These are phyloP conservation scores for Tylopilus subfusipes DNA, from an alignment of 768 basidiomycete species.

Conservation along the genomic window DNA sequence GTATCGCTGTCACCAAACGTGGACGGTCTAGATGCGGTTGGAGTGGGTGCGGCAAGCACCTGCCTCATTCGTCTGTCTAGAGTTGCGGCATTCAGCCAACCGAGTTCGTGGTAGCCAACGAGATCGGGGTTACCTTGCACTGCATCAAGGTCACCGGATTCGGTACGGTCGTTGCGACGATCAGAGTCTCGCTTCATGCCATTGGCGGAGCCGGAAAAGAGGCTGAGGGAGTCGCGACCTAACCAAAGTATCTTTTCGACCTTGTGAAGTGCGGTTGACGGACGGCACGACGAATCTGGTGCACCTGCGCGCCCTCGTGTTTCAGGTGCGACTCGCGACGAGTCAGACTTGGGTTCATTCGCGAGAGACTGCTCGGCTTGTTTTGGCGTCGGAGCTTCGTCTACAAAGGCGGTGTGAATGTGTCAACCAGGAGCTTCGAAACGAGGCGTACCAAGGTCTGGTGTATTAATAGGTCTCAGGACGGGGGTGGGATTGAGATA, in stretches of 20 bases:
- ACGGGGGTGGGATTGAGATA: conserved; percentile 38
- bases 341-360: background rate
- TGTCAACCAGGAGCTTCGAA: background rate
- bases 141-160: conserved; percentile 15
- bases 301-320: background rate
- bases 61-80: conserved; percentile 21
- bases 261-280: conserved; percentile 28
- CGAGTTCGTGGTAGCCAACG: background rate
- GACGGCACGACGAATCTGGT: conserved; percentile 17
- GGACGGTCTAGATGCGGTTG: conserved; percentile 11
- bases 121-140: conserved; percentile 22
- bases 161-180: conserved; percentile 17
- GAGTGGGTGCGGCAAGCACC: background rate
- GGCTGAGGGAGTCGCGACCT: conserved; percentile 28
- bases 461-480: conserved; percentile 7
- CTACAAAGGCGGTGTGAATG: conserved; percentile 7
- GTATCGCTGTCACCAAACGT: conserved; percentile 21
- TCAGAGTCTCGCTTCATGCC: conserved; percentile 11
- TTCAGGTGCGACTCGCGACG: conserved; percentile 8
- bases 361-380: background rate
- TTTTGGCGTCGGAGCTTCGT: conserved; percentile 14
- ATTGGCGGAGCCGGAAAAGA: conserved; percentile 22
- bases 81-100: background rate
- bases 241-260: conserved; percentile 34
- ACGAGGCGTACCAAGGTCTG: conserved; percentile 15